A percentile compares a stretch with the other conserved stretches of the same genome.
phyloP scores from a whole-genome alignment of 352 stramenopile species.

The Peronospora belbahrii region DNA sequence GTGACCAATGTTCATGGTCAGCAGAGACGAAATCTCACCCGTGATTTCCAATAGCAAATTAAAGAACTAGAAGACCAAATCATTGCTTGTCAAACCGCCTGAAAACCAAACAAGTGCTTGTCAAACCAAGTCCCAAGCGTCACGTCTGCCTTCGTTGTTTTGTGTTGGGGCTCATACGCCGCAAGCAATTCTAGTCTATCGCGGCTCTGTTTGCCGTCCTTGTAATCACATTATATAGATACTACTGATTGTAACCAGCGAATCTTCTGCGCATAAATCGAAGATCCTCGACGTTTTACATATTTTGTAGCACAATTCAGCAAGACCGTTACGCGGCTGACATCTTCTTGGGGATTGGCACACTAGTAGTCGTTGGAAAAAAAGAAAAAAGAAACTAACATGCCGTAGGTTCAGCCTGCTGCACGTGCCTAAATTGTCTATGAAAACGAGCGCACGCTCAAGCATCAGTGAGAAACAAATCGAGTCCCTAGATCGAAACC shows the following conservation, averaged over 20 bases:
- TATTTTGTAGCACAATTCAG: background rate
- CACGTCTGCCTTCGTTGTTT: slow-evolving; percentile 9
- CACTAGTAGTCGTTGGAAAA: slow-evolving; percentile 17
- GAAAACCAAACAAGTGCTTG: slow-evolving; percentile 14
- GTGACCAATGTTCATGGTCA: slow-evolving; percentile 6
- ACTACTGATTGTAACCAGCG: slow-evolving; percentile 3
- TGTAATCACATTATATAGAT: too few relatives aligned
- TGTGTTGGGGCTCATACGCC: slow-evolving; percentile 6
- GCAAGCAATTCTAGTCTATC: slow-evolving; percentile 8
- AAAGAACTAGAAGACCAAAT: slow-evolving; percentile 22
- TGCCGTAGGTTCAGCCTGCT: slow-evolving; percentile 2
- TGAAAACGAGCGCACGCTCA: slow-evolving; percentile 4
- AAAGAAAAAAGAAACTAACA: slow-evolving; percentile 11
- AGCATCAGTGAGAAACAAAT: slow-evolving; percentile 11
- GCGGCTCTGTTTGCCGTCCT: background rate
- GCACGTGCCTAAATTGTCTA: background rate
- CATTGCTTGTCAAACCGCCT: slow-evolving; percentile 22
- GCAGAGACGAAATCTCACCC: slow-evolving; percentile 9
- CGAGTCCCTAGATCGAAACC: slow-evolving; percentile 64
- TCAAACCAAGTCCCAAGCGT: too few relatives aligned
- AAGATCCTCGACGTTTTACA: slow-evolving; percentile 1
- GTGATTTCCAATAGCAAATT: slow-evolving; percentile 15
- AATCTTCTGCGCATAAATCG: slow-evolving; percentile 1
- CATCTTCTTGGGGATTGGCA: slow-evolving; percentile 9
- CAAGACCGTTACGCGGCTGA: slow-evolving; percentile 5